A percentile compares a stretch with the other conserved stretches of the same genome.
Evolutionary conservation across 1,284 basidiomycete genomes (phyloP).

Genomic region (Cutaneotrichosporon curvatum): DNA sequence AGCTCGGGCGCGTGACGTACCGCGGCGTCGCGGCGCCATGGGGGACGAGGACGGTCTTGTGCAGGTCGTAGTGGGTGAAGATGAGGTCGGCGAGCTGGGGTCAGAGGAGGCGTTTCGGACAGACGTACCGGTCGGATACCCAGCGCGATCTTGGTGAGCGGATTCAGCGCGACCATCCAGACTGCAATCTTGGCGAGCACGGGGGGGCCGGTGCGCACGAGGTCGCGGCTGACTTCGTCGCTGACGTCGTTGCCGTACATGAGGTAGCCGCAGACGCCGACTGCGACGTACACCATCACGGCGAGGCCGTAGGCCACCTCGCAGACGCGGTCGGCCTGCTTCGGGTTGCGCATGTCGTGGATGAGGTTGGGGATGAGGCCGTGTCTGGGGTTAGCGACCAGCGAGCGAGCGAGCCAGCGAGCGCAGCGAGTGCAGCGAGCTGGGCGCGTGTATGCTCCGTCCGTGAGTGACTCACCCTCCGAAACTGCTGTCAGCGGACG

Average conservation of each 20-base stretch:
- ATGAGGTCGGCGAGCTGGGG: constrained; percentile 35
- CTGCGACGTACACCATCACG: constrained; percentile 68
- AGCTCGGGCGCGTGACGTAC: constrained; percentile 24
- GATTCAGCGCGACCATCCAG: constrained; percentile 61
- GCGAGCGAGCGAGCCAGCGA: too few relatives aligned
- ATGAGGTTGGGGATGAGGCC: constrained; percentile 53
- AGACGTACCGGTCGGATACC: constrained; percentile 70
- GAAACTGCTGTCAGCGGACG: constrained; percentile 18
- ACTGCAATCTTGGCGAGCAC: constrained; percentile 67
- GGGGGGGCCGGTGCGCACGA: constrained; percentile 68
- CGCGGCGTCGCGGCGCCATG: constrained; percentile 23
- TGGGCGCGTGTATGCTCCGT: too few relatives aligned
- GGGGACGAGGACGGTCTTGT: constrained; percentile 36
- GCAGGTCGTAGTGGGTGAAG: constrained; percentile 31
- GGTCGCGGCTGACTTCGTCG: constrained; percentile 80
- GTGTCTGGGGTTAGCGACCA: too few relatives aligned
- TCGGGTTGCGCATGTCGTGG: constrained; percentile 80
- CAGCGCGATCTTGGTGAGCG: constrained; percentile 72
- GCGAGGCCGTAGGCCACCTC: constrained; percentile 56
- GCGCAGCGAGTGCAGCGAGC: too few relatives aligned
- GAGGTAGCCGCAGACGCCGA: constrained; percentile 76
- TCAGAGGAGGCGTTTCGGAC: not conserved
- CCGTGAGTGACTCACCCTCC: too few relatives aligned
- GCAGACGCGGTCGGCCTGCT: constrained; percentile 53
- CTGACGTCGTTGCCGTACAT: constrained; percentile 84